Base-by-base conservation (phyloP, 108 stramenopile genomes). In the Cyclotella baltica region DNA sequence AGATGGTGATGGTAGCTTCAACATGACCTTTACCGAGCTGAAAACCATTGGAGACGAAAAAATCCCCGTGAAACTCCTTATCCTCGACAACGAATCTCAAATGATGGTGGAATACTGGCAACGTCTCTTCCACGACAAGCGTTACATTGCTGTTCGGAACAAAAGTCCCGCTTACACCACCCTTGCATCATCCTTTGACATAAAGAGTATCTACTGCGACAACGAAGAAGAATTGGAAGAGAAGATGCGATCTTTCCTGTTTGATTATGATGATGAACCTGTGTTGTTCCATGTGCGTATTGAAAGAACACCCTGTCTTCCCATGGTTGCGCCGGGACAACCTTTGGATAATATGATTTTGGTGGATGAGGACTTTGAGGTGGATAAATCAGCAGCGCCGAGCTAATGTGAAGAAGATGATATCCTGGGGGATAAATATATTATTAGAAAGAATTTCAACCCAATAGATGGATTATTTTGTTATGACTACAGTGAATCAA, bases 51-150 rank as follows among this genome's bases (percentile, higher is more conserved):
- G 88, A 4, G 92, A 95, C 55, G 83, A 91, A 63, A 83, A 86
- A 51, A 93, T 97, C 40, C 92, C 93, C 28, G 85, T 97, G 59
- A 97, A 97, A 75, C 87, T 96, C 56, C 73, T 97, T 85, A 90
- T 97, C 62, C 75, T 97, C 56, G 92, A 97, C 73, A 97, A 97
- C 74, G 94, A 95, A 46, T 83, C 86, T 30, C 96, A 97, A 83
- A 94, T 94, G 92, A 97, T 97, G 96, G 96, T 97, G 13, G 92
- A 95, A 77, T 92, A 96, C 76, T 97, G 96, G 96, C 96, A 97
- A 77, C 87, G 89, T 61, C 78, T 95, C 69, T 97, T 97, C 85
- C 93, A 97, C 81, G 87, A 92, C 36, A 86, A 89, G 61, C 94
- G 96, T 57, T 90, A 89, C 75, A 81, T 94, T 67, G 94, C 93